Percentiles rank a stretch among this genome's conserved stretches.
Conservation (phyloP, 2,329 filamentous ascomycete genomes). For the Juglanconis oblonga region DNA sequence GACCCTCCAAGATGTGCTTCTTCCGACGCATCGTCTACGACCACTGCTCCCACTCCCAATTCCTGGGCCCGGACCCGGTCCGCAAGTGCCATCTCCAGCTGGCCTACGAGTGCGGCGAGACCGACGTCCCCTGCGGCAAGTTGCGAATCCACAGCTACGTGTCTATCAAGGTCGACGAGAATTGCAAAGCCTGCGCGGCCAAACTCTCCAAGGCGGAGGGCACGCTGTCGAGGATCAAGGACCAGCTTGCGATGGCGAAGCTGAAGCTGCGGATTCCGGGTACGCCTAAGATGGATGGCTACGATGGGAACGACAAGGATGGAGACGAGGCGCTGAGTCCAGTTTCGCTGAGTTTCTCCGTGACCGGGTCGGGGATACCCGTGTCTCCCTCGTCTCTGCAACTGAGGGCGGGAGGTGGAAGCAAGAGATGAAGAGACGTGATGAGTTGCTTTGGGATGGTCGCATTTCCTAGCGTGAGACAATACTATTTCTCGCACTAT, state of each 20-base stretch:
- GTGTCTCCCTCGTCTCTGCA: background rate
- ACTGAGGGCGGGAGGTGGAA: background rate
- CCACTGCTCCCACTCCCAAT: slow-evolving; percentile 20
- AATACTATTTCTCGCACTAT: no score
- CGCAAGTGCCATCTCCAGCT: slow-evolving; percentile 18
- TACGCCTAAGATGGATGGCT: background rate
- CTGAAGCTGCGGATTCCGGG: slow-evolving; percentile 8
- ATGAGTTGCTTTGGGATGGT: no score
- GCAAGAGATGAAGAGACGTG: no score
- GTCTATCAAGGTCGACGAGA: slow-evolving; percentile 16
- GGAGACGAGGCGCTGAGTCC: slow-evolving; percentile 1
- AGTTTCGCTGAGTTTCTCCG: background rate
- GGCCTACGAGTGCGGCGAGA: slow-evolving; percentile 17
- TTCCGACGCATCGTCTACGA: slow-evolving; percentile 21
- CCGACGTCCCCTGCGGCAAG: slow-evolving; percentile 17
- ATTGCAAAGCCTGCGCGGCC: slow-evolving; percentile 18
- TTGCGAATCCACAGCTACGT: slow-evolving; percentile 19
- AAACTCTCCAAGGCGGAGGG: background rate
- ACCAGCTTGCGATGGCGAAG: slow-evolving; percentile 16
- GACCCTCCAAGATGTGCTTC: slow-evolving; percentile 20
- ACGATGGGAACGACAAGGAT: background rate
- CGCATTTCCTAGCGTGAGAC: no score
- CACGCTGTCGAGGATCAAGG: slow-evolving; percentile 18
- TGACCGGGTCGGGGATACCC: background rate
- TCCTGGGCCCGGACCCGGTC: slow-evolving; percentile 10